Evolutionary conservation across 352 stramenopile genomes (phyloP), one percentile per base, ranked within the genome.

Genomic region (Salisapilia sapeloensis): DNA sequence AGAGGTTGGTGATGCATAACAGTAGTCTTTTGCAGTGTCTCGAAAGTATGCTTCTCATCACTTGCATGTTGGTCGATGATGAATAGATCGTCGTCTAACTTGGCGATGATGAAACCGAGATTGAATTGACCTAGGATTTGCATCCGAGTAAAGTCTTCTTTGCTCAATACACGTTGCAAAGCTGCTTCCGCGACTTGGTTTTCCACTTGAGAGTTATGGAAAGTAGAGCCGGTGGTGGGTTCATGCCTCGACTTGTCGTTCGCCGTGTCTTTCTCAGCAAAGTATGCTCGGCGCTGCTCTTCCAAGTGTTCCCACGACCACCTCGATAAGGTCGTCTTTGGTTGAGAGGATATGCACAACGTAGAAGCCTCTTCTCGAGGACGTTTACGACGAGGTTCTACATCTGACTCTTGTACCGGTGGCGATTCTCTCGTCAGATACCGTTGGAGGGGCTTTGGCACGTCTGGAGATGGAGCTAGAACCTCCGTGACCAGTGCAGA

Each of bases 51-150:
- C 37, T 77, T 76, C 55, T 99, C 94, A 53, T 97, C 97, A 38
- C 95, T 96, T 4, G 93, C 94, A 49, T 99, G 94, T 58, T 99
- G 94, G 57, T 98, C 94, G n/a, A 99, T 74, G 44, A 99, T 97
- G 69, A 95, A 99, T 12, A 99, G 47, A 38, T 98, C 79, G 33
- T 83, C 60, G 33, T 84, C 76, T 14, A 86, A 52, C 24, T 71
- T 70, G 18, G 62, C 82, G 21, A 98, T 86, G 27, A 98, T 96
- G 46, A 99, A 99, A 2, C 93, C 93, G 40, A 97, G 70, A 44
- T 99, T 99, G 54, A 98, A 99, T 38, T 99, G 93, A 3, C 94
- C 92, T 28, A 97, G 53, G 13, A 97, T 66, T 16, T 81, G 46
- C 77, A 97, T 97, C 14, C 65, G 53, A 19, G 49, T 46, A 50